A percentile compares a stretch with the other conserved stretches of the same genome.
phyloP scores from a whole-genome alignment of 371 early-diverging fungal species.

The Haplosporangium sp. region DNA sequence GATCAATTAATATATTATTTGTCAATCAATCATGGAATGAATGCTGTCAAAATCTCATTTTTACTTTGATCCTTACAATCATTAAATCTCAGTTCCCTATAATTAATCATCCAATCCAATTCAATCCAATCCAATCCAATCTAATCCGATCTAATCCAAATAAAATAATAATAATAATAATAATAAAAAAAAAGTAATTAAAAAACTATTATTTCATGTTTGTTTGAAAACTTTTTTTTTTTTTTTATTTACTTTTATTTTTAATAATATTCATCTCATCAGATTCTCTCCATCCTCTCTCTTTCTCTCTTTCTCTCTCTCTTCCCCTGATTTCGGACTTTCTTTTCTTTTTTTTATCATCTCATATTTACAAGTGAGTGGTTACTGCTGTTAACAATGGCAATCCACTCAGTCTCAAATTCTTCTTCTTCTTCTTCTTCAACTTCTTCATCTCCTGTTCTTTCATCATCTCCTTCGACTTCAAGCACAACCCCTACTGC shows the following conservation, averaged over 20 bases:
- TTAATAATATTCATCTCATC: not conserved
- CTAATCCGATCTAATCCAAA: too few relatives aligned
- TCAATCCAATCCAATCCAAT: too few relatives aligned
- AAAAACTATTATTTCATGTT: not conserved
- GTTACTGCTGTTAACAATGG: slow-evolving; percentile 19
- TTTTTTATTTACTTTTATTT: too few relatives aligned
- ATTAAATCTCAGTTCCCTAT: too few relatives aligned
- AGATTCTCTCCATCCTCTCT: not conserved
- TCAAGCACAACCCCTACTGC: slow-evolving; percentile 28
- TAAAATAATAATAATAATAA: too few relatives aligned
- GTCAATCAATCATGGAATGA: too few relatives aligned
- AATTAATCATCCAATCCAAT: too few relatives aligned
- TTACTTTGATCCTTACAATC: too few relatives aligned
- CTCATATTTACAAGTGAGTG: not conserved
- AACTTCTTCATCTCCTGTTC: slow-evolving; percentile 31
- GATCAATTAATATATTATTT: too few relatives aligned
- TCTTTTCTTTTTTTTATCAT: not conserved
- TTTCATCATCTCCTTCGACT: slow-evolving; percentile 22
- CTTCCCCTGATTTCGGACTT: not conserved
- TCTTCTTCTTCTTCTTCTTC: slow-evolving; percentile 33
- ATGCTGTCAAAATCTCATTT: too few relatives aligned
- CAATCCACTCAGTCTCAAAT: slow-evolving; percentile 43
- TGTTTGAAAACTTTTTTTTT: too few relatives aligned
- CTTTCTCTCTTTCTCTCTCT: not conserved
- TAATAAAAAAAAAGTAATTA: not conserved